phyloP scores from a whole-genome alignment of 202 grass and related monocot species.

The Setaria italica region DNA sequence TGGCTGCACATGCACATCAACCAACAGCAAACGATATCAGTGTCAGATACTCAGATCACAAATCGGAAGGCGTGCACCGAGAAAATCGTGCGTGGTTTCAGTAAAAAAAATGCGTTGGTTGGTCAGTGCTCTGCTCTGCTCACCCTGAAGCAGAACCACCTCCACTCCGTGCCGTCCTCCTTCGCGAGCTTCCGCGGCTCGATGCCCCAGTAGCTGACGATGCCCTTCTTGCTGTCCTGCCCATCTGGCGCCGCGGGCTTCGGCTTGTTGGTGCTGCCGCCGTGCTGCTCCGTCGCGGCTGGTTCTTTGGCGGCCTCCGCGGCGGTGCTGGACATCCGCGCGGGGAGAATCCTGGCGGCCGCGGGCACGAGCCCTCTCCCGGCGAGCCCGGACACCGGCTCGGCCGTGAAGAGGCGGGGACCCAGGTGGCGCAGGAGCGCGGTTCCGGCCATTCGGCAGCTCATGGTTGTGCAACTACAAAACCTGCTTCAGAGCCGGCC shows the following conservation, averaged over 20 bases:
- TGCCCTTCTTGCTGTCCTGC: constrained; percentile 51
- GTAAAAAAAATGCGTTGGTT: not conserved
- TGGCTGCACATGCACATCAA: constrained; percentile 49
- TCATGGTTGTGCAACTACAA: constrained; percentile 38
- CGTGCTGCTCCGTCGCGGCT: not conserved
- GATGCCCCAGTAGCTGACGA: constrained; percentile 92
- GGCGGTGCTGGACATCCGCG: constrained; percentile 48
- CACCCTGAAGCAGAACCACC: constrained; percentile 92
- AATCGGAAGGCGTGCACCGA: not conserved
- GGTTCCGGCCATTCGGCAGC: constrained; percentile 55
- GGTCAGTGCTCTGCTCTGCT: not conserved
- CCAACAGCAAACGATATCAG: not conserved
- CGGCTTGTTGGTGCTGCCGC: not conserved
- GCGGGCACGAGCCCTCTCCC: constrained; percentile 31
- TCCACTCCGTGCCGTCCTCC: constrained; percentile 92
- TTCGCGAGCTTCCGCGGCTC: constrained; percentile 50
- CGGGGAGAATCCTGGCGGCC: constrained; percentile 24
- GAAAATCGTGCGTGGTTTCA: not conserved
- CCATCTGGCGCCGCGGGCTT: not conserved
- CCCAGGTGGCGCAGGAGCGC: constrained; percentile 52
- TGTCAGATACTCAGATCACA: not conserved
- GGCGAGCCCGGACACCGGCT: constrained; percentile 32
- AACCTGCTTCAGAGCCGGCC: not conserved
- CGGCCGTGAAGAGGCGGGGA: constrained; percentile 32
- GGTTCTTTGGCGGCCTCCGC: constrained; percentile 38